These are phyloP conservation scores for Solanum lignicaule DNA, from an alignment of 257 asterid genomes.

Conservation along the genomic window DNA sequence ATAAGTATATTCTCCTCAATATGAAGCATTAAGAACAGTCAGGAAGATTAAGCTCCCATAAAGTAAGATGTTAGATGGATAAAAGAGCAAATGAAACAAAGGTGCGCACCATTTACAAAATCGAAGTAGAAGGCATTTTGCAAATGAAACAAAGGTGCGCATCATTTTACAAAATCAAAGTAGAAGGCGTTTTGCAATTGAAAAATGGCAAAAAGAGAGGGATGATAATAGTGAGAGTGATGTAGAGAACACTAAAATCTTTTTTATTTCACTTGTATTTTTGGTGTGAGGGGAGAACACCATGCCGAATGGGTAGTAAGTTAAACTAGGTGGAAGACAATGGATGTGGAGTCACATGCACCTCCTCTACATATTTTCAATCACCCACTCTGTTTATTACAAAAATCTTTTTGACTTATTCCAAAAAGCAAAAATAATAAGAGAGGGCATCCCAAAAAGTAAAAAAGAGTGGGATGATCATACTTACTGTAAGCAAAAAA, in stretches of 20 bases:
- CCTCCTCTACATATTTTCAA: not conserved
- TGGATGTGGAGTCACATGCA: not conserved
- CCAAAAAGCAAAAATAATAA: not conserved
- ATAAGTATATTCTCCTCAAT: not conserved
- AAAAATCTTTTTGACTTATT: not conserved
- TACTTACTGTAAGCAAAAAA: slow-evolving; percentile 53
- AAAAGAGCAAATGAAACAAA: not conserved
- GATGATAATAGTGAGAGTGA: not conserved
- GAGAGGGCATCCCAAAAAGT: not conserved
- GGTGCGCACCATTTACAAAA: not conserved
- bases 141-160: not conserved
- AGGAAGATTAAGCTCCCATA: not conserved
- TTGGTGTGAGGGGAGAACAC: not conserved
- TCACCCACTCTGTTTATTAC: not conserved
- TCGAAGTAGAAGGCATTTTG: not conserved
- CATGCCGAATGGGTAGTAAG: not conserved
- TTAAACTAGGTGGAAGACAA: not conserved
- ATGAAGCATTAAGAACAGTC: not conserved
- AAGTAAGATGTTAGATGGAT: not conserved
- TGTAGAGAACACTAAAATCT: not conserved
- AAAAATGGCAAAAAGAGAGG: not conserved
- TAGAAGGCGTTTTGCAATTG: not conserved
- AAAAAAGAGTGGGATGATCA: not conserved
- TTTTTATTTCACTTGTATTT: not conserved
- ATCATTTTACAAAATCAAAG: not conserved